Evolutionary conservation across 768 basidiomycete genomes (phyloP).

Genomic region (Dioszegia aurantiaca): DNA sequence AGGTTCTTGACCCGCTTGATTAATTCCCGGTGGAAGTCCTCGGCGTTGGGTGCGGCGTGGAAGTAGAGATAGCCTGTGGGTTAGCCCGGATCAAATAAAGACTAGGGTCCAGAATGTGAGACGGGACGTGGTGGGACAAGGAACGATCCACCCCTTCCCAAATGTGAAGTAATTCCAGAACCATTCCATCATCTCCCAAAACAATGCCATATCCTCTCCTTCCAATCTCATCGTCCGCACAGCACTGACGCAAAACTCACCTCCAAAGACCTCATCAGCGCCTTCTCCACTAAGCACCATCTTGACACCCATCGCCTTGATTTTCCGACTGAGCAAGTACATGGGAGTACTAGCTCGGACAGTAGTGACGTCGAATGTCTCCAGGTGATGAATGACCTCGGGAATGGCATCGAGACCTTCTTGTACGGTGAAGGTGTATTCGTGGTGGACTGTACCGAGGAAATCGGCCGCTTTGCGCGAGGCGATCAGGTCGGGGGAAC

Average conservation of each 20-base stretch:
- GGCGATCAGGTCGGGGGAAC: conserved; percentile 91
- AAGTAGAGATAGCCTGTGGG: conserved; percentile 86
- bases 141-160: too few species aligned
- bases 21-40: conserved; percentile 90
- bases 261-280: conserved; percentile 95
- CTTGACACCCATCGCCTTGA: conserved; percentile 99
- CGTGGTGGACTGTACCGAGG: conserved; percentile 92
- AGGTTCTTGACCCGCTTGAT: conserved; percentile 94
- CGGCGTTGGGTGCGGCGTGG: conserved; percentile 88
- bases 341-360: conserved; percentile 96
- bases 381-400: conserved; percentile 96
- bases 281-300: conserved; percentile 99
- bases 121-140: too few species aligned
- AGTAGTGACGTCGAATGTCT: conserved; percentile 98
- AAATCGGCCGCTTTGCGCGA: conserved; percentile 89
- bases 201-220: too few species aligned
- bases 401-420: conserved; percentile 96
- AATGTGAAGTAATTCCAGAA: too few species aligned
- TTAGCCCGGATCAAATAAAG: neutral
- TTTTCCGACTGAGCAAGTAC: conserved; percentile 96
- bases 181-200: too few species aligned
- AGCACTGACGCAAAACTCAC: conserved; percentile 54
- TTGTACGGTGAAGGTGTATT: conserved; percentile 96
- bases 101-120: too few species aligned
- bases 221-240: neutral